Percentiles rank a stretch among this genome's conserved stretches.
phyloP scores from a whole-genome alignment of 2,329 filamentous ascomycete species.

The Colletotrichum viniferum region DNA sequence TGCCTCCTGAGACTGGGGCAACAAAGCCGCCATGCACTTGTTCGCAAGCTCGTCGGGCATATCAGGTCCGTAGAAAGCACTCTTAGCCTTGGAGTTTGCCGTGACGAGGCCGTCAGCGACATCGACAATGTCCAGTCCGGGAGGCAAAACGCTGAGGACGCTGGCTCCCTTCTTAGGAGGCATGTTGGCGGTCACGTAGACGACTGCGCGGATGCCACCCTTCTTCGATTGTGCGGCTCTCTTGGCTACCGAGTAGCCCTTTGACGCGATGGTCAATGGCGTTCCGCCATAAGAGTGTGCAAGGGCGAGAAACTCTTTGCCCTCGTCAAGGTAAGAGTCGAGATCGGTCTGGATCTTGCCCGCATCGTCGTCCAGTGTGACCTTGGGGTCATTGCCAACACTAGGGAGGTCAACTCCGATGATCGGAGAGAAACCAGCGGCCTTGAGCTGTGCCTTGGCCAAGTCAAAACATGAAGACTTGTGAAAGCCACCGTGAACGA shows the following conservation, averaged over 20 bases:
- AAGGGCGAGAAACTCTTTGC: background rate
- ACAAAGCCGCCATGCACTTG: background rate
- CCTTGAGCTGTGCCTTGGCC: background rate
- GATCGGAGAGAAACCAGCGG: background rate
- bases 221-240: background rate
- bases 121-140: background rate
- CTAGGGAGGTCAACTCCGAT: constrained; percentile 1
- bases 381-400: background rate
- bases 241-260: background rate
- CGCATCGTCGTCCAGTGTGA: constrained; percentile 1
- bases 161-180: background rate
- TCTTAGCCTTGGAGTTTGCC: background rate
- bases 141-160: background rate
- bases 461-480: constrained; percentile 1
- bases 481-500: background rate
- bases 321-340: background rate
- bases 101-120: background rate
- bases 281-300: constrained; percentile 6
- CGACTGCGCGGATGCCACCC: background rate
- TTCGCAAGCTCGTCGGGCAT: background rate
- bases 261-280: background rate
- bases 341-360: background rate
- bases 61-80: constrained; percentile 4
- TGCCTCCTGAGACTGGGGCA: background rate
- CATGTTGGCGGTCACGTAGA: background rate